Base-by-base conservation (phyloP, 306 rosid genomes). In the Glycine soja region DNA sequence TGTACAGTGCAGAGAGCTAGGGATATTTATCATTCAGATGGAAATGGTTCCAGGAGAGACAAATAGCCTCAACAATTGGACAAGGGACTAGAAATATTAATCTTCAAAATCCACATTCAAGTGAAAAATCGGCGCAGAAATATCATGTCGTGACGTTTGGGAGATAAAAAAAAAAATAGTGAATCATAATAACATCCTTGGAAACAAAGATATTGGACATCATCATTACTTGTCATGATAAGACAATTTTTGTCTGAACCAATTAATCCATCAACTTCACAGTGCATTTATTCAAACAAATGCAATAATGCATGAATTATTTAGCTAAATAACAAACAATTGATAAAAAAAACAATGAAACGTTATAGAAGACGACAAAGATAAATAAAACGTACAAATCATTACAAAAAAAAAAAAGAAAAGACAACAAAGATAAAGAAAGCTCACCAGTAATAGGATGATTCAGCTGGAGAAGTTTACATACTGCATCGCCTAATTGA, bases 401-500 rank as follows among this genome's bases (percentile, higher is more conserved):
- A 36, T 83, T 24, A 24, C 2, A 24, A 1, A 24, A 0, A 24
- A 1, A 24, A 0, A 24, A 24, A 24, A 24, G 30, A 24, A 24
- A 24, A 24, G 30, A 24, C 30, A 24, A 24, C 30, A 24, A 24
- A 24, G 30, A 24, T 24, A 24, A 24, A 78, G 24, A 86, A 58
- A 82, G 68, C 91, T 85, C 47, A 92, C 95, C 92, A 10, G 76
- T 78, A 81, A 86, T 72, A 85, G 86, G 82, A 72, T 83, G 83
- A 87, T 48, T 76, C 70, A 70, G 72, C 56, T 48, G 80, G 48
- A 89, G 89, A 84, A 93, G 88, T 86, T 86, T 91, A 88, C 88
- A 87, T 42, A 87, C 84, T 61, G 94, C 99, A 77, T 93, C 97
- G 0, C 92, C 97, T 83, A 95, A 91, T 69, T 91, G 89, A 84